Evolutionary conservation across 257 asterid genomes (phyloP).

Genomic region (Gentiana dahurica): DNA sequence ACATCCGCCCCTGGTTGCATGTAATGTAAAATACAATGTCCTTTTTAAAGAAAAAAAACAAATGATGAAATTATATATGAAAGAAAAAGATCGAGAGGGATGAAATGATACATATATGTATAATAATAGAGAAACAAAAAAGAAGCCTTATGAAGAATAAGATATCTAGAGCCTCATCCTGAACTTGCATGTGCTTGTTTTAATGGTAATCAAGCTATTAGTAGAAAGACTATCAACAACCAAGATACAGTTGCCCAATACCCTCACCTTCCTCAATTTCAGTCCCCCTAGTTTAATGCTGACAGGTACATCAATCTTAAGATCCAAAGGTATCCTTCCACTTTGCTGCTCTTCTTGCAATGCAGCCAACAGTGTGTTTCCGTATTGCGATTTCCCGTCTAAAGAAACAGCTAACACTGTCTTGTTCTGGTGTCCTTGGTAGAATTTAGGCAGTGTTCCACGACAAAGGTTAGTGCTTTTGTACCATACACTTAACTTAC

Average conservation of each 20-base stretch:
- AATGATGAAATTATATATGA: neutral
- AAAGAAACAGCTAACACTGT: constrained; percentile 50
- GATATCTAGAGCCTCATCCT: constrained; percentile 45
- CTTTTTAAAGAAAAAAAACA: neutral
- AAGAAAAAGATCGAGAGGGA: neutral
- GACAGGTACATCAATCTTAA: constrained; percentile 66
- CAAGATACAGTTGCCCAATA: constrained; percentile 57
- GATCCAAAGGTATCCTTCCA: constrained; percentile 72
- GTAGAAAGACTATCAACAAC: constrained; percentile 72
- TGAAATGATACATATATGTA: neutral
- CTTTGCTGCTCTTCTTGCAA: constrained; percentile 77
- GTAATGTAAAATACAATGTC: no score
- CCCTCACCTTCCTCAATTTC: constrained; percentile 58
- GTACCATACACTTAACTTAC: constrained; percentile 80
- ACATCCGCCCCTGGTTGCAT: no score
- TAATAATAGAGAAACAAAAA: neutral
- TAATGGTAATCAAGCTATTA: constrained; percentile 48
- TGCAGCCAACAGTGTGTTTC: constrained; percentile 62
- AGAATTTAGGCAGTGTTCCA: constrained; percentile 63
- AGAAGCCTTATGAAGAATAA: neutral
- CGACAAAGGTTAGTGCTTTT: constrained; percentile 54
- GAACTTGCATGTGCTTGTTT: constrained; percentile 62
- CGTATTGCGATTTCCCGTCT: constrained; percentile 58
- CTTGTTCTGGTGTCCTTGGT: constrained; percentile 74
- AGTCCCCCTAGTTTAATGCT: constrained; percentile 61